Conservation (phyloP, 371 early-diverging fungal genomes). For the Mortierella polycephala region DNA sequence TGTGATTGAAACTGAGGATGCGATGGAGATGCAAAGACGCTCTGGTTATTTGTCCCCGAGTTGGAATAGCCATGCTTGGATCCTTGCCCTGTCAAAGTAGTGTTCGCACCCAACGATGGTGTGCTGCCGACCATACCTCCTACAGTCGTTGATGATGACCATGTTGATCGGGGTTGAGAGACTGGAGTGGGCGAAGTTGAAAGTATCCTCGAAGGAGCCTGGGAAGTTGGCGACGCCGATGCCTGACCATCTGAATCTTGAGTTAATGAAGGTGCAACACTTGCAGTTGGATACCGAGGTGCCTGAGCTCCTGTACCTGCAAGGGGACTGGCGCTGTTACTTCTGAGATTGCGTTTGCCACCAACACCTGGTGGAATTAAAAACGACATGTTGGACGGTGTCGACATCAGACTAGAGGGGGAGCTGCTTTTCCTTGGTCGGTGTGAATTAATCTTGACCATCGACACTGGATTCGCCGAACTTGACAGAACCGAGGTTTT, state of each 20-base stretch:
- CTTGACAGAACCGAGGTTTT: constrained; percentile 8
- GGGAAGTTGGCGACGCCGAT: neutral
- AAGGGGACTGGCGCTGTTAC: constrained; percentile 33
- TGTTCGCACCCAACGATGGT: neutral
- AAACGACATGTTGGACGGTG: constrained; percentile 46
- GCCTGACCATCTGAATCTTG: neutral
- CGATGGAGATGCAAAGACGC: neutral
- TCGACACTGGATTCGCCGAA: constrained; percentile 12
- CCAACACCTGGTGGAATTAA: constrained; percentile 33
- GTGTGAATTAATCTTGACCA: constrained; percentile 11
- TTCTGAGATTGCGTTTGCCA: constrained; percentile 24
- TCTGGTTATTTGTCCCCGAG: neutral
- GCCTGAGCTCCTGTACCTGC: constrained; percentile 5
- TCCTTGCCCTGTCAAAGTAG: neutral
- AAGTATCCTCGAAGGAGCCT: neutral
- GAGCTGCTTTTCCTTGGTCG: constrained; percentile 42
- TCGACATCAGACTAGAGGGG: constrained; percentile 46
- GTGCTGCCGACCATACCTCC: constrained; percentile 18
- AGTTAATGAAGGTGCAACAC: neutral
- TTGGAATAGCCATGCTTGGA: neutral
- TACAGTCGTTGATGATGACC: constrained; percentile 1
- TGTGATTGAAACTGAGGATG: neutral
- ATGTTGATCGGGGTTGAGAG: constrained; percentile 4
- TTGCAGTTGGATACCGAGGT: constrained; percentile 14
- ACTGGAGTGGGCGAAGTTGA: constrained; percentile 2